These are phyloP conservation scores for Amaranthus hypochondriacus DNA, from an alignment of 148 eudicot species.

Conservation along the genomic window DNA sequence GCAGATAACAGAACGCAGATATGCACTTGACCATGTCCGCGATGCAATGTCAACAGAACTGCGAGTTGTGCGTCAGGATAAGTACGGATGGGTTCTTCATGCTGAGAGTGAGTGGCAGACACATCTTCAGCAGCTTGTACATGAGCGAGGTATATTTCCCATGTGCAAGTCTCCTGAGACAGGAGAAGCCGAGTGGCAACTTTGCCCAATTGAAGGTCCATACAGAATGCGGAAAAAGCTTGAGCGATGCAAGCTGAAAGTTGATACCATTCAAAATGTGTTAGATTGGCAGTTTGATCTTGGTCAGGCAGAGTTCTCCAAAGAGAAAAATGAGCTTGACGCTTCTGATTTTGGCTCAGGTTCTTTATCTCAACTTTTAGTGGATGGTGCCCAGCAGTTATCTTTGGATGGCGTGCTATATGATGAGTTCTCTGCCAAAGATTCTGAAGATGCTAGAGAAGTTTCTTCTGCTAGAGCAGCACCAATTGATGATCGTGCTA, in stretches of 20 bases:
- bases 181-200: slow-evolving; percentile 81
- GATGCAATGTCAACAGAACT: slow-evolving; percentile 92
- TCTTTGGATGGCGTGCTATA: slow-evolving; percentile 54
- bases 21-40: slow-evolving; percentile 83
- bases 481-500: slow-evolving; percentile 67
- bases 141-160: slow-evolving; percentile 90
- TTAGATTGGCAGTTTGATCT: slow-evolving; percentile 66
- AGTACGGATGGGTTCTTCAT: slow-evolving; percentile 98
- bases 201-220: slow-evolving; percentile 99
- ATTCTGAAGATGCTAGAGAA: slow-evolving; percentile 59
- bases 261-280: slow-evolving; percentile 75
- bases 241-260: slow-evolving; percentile 72
- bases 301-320: slow-evolving; percentile 43
- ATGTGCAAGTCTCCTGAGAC: slow-evolving; percentile 38
- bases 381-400: slow-evolving; percentile 42
- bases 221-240: slow-evolving; percentile 96
- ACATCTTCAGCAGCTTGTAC: slow-evolving; percentile 94
- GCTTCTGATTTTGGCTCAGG: slow-evolving; percentile 66
- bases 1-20: slow-evolving; percentile 78
- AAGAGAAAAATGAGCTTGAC: slow-evolving; percentile 53
- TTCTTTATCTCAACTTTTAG: slow-evolving; percentile 56
- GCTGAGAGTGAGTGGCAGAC: slow-evolving; percentile 99
- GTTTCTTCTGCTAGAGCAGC: slow-evolving; percentile 59
- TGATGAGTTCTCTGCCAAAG: slow-evolving; percentile 64
- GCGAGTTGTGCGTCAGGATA: slow-evolving; percentile 94